Evolutionary conservation across 2,329 filamentous ascomycete genomes (phyloP).

Genomic region (Diaporthe amygdali): DNA sequence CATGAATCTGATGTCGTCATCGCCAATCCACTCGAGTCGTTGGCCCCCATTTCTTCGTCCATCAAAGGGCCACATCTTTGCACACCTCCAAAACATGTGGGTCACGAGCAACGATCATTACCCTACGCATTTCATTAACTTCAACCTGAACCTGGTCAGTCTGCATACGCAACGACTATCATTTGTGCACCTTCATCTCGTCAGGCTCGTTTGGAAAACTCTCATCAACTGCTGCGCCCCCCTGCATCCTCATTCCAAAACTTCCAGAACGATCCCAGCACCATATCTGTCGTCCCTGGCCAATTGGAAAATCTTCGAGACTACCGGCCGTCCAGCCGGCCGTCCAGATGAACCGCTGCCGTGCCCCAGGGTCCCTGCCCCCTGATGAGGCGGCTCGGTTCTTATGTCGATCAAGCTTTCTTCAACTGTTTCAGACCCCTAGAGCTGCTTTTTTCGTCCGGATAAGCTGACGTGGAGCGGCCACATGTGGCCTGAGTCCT

Average conservation of each 20-base stretch:
- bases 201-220: background rate
- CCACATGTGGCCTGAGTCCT: background rate
- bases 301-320: background rate
- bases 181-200: background rate
- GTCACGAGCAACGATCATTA: background rate
- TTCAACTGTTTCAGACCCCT: background rate
- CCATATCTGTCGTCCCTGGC: background rate
- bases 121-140: background rate
- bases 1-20: constrained; percentile 11
- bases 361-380: background rate
- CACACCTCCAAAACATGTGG: background rate
- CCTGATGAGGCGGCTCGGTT: background rate
- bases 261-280: background rate
- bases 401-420: constrained; percentile 9
- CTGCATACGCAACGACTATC: background rate
- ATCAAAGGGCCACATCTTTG: background rate
- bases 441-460: background rate
- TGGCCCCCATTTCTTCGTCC: background rate
- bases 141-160: background rate
- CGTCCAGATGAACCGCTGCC: no score
- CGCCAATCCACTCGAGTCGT: background rate
- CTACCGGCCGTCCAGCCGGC: no score
- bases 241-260: background rate
- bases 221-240: background rate
- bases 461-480: background rate